Base-by-base conservation (phyloP, 768 basidiomycete species). In the Trametopsis cervina region DNA sequence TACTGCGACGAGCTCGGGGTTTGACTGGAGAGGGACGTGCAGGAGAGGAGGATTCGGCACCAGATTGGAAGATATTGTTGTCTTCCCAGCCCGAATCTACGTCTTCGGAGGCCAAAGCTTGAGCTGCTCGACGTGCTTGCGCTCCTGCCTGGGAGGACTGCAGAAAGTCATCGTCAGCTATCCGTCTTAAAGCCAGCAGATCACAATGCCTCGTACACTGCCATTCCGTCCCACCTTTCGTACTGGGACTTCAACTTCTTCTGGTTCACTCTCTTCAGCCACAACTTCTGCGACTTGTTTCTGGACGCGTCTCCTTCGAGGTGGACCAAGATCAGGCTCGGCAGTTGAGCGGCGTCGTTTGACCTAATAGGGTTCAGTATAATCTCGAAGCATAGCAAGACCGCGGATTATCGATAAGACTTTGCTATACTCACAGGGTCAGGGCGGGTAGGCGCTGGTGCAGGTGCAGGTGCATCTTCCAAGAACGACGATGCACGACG, bases 1-100 rank as follows among this genome's bases (percentile, higher is more conserved):
- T 72, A 60, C 39, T 69, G 54, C 64, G 73, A 72, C 46, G 69
- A 56, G 54, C 71, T 66, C 50, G 66, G 50, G 39, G 54, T 9
- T 60, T 58, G 25, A 61, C 61, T 20, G 81, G 83, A 4, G 81
- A 76, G 27, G 83, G 80, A 15, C 81, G 82, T 9, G 62, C 64
- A 26, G 89, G 88, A 12, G 87, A 89, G 5, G 87, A 87, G n/a
- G 84, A 85, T 57, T 91, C 89, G 4, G 84, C 83, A n/a, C 87
- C 89, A 7, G 87, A 89, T 60, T 92, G 89, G 62, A 92, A 92
- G 23, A 89, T 79, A 54, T 92, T 91, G 59, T 89, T 89, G 54
- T 90, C 89, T 59, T 91, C 89, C 88, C 89, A 91, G 26, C 86
- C 87, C 56, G 87, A 89, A 45, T 88, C 86, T 33, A 86, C 83